Conservation (phyloP, 2,329 filamentous ascomycete species). For the Aspergillus versicolor region DNA sequence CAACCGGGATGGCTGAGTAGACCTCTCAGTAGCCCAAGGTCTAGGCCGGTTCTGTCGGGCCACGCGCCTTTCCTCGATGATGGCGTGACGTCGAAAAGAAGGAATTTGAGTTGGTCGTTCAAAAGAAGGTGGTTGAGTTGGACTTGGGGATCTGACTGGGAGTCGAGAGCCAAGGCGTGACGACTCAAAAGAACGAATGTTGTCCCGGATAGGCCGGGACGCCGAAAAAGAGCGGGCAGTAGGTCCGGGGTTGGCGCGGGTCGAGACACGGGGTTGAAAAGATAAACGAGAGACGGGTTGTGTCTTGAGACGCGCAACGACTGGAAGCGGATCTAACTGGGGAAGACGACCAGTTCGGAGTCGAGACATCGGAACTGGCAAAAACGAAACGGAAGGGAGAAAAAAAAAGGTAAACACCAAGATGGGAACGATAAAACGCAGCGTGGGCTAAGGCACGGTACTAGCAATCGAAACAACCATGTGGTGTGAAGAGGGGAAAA, state of each 20-base stretch:
- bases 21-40: slow-evolving; percentile 12
- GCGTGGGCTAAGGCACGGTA: slow-evolving; percentile 16
- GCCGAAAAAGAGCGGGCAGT: slow-evolving; percentile 15
- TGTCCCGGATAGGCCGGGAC: slow-evolving; percentile 10
- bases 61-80: slow-evolving; percentile 14
- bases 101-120: not conserved
- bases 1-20: slow-evolving; percentile 8
- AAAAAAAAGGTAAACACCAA: slow-evolving; percentile 9
- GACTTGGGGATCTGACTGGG: slow-evolving; percentile 15
- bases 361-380: not conserved
- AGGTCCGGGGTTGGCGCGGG: slow-evolving; percentile 14
- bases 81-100: slow-evolving; percentile 7
- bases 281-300: slow-evolving; percentile 11
- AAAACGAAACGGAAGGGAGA: not conserved
- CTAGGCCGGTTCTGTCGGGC: slow-evolving; percentile 15
- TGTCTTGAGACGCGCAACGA: not conserved
- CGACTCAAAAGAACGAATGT: slow-evolving; percentile 15
- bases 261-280: slow-evolving; percentile 11
- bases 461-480: slow-evolving; percentile 19
- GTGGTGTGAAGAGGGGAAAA: slow-evolving; percentile 13
- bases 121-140: slow-evolving; percentile 7
- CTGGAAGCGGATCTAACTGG: not conserved
- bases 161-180: slow-evolving; percentile 19
- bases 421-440: slow-evolving; percentile 18
- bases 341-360: not conserved